A percentile compares a stretch with the other conserved stretches of the same genome.
These are phyloP conservation scores for Achaetomiella virescens DNA, from an alignment of 495 filamentous ascomycete species.

Conservation along the genomic window DNA sequence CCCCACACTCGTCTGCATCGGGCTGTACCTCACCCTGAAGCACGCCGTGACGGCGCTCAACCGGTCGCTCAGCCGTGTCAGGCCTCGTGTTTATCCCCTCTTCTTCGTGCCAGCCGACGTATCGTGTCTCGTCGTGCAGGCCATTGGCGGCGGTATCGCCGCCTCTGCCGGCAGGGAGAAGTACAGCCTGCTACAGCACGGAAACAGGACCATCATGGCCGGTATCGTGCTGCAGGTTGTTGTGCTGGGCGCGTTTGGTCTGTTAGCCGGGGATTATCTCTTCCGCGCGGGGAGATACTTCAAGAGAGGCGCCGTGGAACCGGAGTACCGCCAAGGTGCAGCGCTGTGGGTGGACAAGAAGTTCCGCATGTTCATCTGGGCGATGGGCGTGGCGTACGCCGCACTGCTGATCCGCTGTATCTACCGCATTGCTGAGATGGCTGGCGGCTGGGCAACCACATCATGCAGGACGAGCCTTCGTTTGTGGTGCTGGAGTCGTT, in stretches of 20 bases:
- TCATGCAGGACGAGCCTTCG: constrained; percentile 59
- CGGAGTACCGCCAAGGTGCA: constrained; percentile 21
- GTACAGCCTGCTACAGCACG: constrained; percentile 31
- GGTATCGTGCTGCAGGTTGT: constrained; percentile 65
- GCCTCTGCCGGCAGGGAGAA: constrained; percentile 41
- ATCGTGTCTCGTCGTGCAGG: constrained; percentile 58
- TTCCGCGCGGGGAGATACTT: constrained; percentile 33
- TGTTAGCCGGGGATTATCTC: constrained; percentile 44
- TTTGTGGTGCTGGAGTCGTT: constrained; percentile 57
- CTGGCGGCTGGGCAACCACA: constrained; percentile 58
- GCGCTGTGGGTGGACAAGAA: constrained; percentile 30
- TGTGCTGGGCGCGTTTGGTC: constrained; percentile 53
- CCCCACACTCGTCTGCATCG: constrained; percentile 59
- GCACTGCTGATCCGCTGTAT: constrained; percentile 61
- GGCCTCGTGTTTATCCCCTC: constrained; percentile 53
- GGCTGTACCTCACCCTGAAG: constrained; percentile 62
- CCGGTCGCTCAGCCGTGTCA: constrained; percentile 48
- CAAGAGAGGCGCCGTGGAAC: constrained; percentile 27
- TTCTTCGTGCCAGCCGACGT: constrained; percentile 63
- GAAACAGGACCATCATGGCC: constrained; percentile 63
- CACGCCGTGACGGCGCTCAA: constrained; percentile 51
- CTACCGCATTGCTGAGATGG: constrained; percentile 64
- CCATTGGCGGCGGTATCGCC: constrained; percentile 58
- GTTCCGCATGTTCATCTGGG: constrained; percentile 49
- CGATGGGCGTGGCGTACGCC: constrained; percentile 50